Evolutionary conservation across 2,329 filamentous ascomycete genomes (phyloP), one percentile per base, ranked within the genome.

Genomic region (Ophiocordyceps australis): DNA sequence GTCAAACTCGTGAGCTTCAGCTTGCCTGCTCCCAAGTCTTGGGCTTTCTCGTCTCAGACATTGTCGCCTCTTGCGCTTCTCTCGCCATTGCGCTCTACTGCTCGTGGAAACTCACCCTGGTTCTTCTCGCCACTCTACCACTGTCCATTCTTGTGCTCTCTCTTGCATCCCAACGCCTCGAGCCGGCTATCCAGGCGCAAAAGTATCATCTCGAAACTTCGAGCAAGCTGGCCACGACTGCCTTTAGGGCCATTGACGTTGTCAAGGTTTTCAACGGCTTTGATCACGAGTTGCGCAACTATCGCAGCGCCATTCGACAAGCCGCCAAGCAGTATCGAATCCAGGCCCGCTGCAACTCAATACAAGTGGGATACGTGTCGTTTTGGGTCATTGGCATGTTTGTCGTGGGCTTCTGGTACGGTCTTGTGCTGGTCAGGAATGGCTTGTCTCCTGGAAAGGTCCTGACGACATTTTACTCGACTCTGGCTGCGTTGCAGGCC

Each of bases 341-440:
- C 11, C 79, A 86, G 41, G 76, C 76, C 1, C 59, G 66, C 23
- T 61, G 69, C 11, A 78, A 72, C 35, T 71, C 78, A 1, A 43
- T 72, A 4, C 83, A 93, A 40, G 71, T 79, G 40, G 74, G 73
- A 0, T 65, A 77, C 24, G 62, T 80, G 26, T 73, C 75, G 24
- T 67, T 91, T 36, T 72, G 83, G 54, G 72, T 76, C 17, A 64
- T 82, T 4, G 61, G 59, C 2, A 72, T 94, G 44, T 94, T 95
- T 36, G 74, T 91, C 0, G 65, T 83, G 30, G 85, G 83, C 0
- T 94, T 95, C 41, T 93, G 80, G 69, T 92, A 85, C 38, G 85
- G 83, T 0, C 65, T 75, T 16, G 55, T 66, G 2, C 60, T 93
- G 2, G 71, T 89, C 8, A 55, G 59, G 8, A 49, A 62, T 2